These are phyloP conservation scores for Casaregolazyma suthepensis DNA, from an alignment of 1,139 yeast genomes.

Conservation along the genomic window DNA sequence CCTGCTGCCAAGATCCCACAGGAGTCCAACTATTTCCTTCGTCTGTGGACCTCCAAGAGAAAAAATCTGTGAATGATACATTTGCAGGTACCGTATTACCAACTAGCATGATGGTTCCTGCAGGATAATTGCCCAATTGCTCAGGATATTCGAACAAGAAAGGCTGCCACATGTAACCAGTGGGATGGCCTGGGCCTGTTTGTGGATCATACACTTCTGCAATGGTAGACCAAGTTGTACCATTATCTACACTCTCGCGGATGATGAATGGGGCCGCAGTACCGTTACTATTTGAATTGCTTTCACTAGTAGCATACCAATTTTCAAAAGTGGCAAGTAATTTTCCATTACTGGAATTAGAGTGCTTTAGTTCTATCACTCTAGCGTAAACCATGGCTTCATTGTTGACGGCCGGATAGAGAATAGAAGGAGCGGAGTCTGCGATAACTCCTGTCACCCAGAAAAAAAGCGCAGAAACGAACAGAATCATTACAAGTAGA, in stretches of 20 bases:
- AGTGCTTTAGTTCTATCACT: not conserved
- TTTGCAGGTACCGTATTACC: slow-evolving; percentile 4
- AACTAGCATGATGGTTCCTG: slow-evolving; percentile 3
- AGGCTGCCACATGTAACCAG: slow-evolving; percentile 7
- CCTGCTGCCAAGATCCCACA: slow-evolving; percentile 5
- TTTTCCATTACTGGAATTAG: not conserved
- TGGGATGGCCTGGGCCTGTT: slow-evolving; percentile 1
- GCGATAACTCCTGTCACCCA: not conserved
- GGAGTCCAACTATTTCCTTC: slow-evolving; percentile 1
- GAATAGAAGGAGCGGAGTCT: not conserved
- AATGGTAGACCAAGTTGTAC: slow-evolving; percentile 4
- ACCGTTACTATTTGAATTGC: slow-evolving; percentile 1
- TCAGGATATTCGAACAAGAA: slow-evolving; percentile 4
- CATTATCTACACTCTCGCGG: slow-evolving; percentile 5
- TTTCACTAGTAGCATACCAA: not conserved
- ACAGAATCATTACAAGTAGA: not conserved
- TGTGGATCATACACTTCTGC: slow-evolving; percentile 5
- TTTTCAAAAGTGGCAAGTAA: slow-evolving; percentile 3
- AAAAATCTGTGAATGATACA: not conserved
- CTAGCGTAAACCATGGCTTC: slow-evolving; percentile 1
- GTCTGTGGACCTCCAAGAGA: slow-evolving; percentile 1
- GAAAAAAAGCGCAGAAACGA: not conserved
- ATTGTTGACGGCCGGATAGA: not conserved
- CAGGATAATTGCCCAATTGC: slow-evolving; percentile 1
- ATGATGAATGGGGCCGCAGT: slow-evolving; percentile 2